phyloP scores from a whole-genome alignment of 2,329 filamentous ascomycete species.

The Trichophyton simii region DNA sequence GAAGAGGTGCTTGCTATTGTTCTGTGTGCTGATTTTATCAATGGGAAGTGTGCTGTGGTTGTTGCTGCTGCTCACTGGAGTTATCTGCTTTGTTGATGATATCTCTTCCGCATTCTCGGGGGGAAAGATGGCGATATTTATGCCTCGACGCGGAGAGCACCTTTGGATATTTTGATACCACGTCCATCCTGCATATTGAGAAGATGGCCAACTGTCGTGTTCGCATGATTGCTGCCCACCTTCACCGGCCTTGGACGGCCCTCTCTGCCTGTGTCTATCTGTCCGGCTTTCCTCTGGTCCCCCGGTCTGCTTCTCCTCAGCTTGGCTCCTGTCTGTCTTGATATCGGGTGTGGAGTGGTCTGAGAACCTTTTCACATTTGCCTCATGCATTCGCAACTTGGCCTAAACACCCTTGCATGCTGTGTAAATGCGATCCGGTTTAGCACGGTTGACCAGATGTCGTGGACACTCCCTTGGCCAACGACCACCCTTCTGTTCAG shows the following conservation, averaged over 20 bases:
- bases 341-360: not conserved
- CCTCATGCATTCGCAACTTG: not conserved
- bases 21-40: not conserved
- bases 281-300: not conserved
- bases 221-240: not conserved
- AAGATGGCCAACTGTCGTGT: not conserved
- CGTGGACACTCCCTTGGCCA: constrained; percentile 23
- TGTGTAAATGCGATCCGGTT: constrained; percentile 9
- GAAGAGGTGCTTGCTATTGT: not conserved
- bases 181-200: constrained; percentile 11
- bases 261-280: not conserved
- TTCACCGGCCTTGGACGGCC: not conserved
- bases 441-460: constrained; percentile 18
- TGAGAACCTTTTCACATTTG: not conserved
- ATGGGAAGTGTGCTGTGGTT: not conserved
- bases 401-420: constrained; percentile 4
- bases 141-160: constrained; percentile 19
- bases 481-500: constrained; percentile 18
- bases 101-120: constrained; percentile 14
- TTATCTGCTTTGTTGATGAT: not conserved
- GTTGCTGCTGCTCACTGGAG: not conserved
- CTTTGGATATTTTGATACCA: constrained; percentile 13
- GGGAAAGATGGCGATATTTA: constrained; percentile 29
- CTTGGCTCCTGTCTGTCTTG: constrained; percentile 1
- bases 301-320: not conserved